phyloP scores from a whole-genome alignment of 345 rosid genomes.

The Moringa oleifera region DNA sequence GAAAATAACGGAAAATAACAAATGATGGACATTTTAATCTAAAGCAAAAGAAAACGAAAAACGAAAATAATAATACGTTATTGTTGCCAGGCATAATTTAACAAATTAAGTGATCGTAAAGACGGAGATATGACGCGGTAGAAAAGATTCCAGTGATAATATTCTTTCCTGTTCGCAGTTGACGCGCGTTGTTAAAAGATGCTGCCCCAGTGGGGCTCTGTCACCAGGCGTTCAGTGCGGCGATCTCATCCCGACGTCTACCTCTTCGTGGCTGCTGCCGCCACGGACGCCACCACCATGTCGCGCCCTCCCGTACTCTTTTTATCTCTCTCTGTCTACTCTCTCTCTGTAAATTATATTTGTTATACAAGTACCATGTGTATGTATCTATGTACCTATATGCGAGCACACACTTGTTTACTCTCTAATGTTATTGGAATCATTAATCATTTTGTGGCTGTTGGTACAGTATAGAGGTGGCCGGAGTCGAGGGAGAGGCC shows the following conservation, averaged over 20 bases:
- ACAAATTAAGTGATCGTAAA: too few species aligned
- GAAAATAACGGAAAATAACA: too few species aligned
- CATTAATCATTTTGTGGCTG: conserved; percentile 1
- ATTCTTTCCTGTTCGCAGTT: too few species aligned
- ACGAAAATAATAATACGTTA: too few species aligned
- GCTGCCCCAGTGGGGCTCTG: background rate
- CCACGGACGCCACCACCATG: conserved; percentile 18
- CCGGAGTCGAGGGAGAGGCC: conserved; percentile 38
- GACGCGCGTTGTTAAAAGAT: background rate
- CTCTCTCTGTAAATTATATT: background rate
- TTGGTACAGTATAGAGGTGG: conserved; percentile 55
- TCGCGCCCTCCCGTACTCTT: conserved; percentile 44
- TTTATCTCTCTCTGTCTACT: background rate
- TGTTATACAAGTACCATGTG: background rate
- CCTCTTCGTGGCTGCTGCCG: conserved; percentile 22
- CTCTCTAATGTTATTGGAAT: background rate
- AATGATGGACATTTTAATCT: too few species aligned
- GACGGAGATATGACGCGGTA: too few species aligned
- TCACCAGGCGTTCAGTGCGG: conserved; percentile 28
- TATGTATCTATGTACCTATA: background rate
- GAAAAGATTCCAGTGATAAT: too few species aligned
- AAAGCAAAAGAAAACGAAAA: too few species aligned
- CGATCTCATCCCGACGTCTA: conserved; percentile 18
- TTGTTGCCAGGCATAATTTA: too few species aligned
- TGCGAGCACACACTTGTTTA: background rate